These are phyloP conservation scores for Agaricales sp. DNA, from an alignment of 1,284 basidiomycete species.

Conservation along the genomic window DNA sequence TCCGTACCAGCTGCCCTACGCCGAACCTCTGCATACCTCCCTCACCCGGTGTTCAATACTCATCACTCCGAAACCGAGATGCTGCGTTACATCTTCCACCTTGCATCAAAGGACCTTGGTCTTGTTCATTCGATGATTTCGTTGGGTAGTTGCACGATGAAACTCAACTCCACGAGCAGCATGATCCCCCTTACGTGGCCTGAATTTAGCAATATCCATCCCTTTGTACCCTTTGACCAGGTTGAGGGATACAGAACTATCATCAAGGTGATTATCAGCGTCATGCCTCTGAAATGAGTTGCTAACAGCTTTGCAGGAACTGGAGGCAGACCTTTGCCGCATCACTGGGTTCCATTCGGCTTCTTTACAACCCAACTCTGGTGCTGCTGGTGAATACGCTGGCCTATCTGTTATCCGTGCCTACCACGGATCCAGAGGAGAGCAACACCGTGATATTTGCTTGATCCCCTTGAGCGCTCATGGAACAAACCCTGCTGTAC, in stretches of 20 bases:
- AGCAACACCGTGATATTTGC: constrained; percentile 85
- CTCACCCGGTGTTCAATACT: constrained; percentile 87
- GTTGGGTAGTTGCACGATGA: constrained; percentile 95
- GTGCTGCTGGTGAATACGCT: constrained; percentile 93
- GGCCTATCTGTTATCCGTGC: constrained; percentile 91
- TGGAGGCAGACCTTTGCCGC: constrained; percentile 84
- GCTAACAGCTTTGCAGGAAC: constrained; percentile 43
- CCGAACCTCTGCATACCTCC: constrained; percentile 71
- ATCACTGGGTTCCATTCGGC: constrained; percentile 95
- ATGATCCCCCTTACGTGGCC: constrained; percentile 96
- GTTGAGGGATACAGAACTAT: constrained; percentile 81
- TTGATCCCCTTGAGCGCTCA: constrained; percentile 94
- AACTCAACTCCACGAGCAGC: constrained; percentile 92
- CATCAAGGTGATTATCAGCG: constrained; percentile 50
- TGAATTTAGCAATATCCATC: constrained; percentile 85
- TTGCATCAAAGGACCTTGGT: constrained; percentile 91
- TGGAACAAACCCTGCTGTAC: constrained; percentile 88
- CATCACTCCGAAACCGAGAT: constrained; percentile 98
- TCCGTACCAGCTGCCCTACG: constrained; percentile 49
- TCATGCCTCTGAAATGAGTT: neutral
- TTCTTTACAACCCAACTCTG: constrained; percentile 95
- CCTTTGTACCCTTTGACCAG: constrained; percentile 87
- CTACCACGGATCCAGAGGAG: constrained; percentile 84
- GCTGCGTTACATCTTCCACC: constrained; percentile 90
- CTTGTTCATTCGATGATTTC: constrained; percentile 97